phyloP scores from a whole-genome alignment of 208 protist genomes.

The Acanthamoeba royreba region DNA sequence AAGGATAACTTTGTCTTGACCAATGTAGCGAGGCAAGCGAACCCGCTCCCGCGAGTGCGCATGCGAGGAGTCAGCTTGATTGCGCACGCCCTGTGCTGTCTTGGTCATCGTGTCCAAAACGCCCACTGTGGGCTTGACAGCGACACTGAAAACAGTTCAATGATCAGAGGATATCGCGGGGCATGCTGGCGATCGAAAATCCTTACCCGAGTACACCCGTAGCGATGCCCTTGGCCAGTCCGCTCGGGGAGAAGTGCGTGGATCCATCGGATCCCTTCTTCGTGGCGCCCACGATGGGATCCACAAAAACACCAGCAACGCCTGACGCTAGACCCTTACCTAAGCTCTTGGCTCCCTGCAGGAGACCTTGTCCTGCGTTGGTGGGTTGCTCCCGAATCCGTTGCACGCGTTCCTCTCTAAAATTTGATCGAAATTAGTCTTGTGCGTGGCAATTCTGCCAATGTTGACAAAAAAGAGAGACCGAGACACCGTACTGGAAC shows the following conservation, averaged over 20 bases:
- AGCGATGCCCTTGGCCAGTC: conserved; percentile 26
- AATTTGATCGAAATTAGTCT: conserved; percentile 63
- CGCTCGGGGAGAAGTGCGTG: neutral
- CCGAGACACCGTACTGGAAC: neutral
- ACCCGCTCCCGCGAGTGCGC: neutral
- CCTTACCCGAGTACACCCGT: conserved; percentile 12
- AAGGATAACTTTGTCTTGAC: conserved; percentile 37
- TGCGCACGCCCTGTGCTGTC: conserved; percentile 66
- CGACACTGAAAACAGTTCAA: neutral
- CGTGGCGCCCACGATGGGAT: conserved; percentile 28
- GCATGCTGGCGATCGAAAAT: no score
- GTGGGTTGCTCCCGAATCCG: conserved; percentile 37
- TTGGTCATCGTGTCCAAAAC: conserved; percentile 69
- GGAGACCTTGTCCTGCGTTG: neutral
- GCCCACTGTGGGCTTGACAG: conserved; percentile 74
- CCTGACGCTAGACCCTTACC: conserved; percentile 75
- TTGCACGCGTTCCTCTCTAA: conserved; percentile 60
- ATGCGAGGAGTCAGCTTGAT: conserved; percentile 37
- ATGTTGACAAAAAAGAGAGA: no score
- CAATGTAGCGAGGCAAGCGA: conserved; percentile 16
- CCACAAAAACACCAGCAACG: conserved; percentile 62
- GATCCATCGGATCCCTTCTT: neutral
- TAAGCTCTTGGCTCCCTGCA: conserved; percentile 66
- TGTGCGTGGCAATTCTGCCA: no score
- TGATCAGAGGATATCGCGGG: neutral